Percentiles rank a stretch among this genome's conserved stretches.
These are phyloP conservation scores for Biscogniauxia mediterranea DNA, from an alignment of 2,329 filamentous ascomycete genomes.

Conservation along the genomic window DNA sequence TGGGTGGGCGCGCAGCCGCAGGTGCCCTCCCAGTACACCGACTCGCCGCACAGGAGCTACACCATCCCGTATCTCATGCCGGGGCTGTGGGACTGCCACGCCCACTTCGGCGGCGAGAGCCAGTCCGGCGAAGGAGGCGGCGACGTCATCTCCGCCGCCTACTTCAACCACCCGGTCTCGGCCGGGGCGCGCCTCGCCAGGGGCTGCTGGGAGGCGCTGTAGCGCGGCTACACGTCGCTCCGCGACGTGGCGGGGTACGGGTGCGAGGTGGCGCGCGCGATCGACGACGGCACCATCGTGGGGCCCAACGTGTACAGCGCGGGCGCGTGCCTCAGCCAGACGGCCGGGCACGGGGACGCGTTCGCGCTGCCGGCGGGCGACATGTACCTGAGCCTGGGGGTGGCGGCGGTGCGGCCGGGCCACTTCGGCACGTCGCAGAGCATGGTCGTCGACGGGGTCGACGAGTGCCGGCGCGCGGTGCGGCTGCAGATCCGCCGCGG, in stretches of 20 bases:
- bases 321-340: slow-evolving; percentile 35
- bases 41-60: slow-evolving; percentile 26
- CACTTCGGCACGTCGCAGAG: slow-evolving; percentile 31
- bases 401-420: slow-evolving; percentile 30
- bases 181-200: slow-evolving; percentile 34
- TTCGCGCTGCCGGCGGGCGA: slow-evolving; percentile 35
- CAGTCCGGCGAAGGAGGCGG: slow-evolving; percentile 14
- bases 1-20: slow-evolving; percentile 36
- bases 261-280: slow-evolving; percentile 32
- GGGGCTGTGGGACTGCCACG: slow-evolving; percentile 37
- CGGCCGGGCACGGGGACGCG: slow-evolving; percentile 36
- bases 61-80: slow-evolving; percentile 34
- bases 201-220: slow-evolving; percentile 38
- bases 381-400: slow-evolving; percentile 35
- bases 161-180: slow-evolving; percentile 32
- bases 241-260: slow-evolving; percentile 35
- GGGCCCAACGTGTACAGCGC: slow-evolving; percentile 35
- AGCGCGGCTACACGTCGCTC: slow-evolving; percentile 38
- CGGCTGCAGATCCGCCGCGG: slow-evolving; percentile 40
- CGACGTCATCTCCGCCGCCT: slow-evolving; percentile 11
- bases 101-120: slow-evolving; percentile 31
- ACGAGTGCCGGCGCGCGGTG: slow-evolving; percentile 40
- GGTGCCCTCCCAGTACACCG: slow-evolving; percentile 31
- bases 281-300: slow-evolving; percentile 33
- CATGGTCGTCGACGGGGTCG: slow-evolving; percentile 38